These are phyloP conservation scores for Globisporangium nodosum DNA, from an alignment of 352 stramenopile species.

Conservation along the genomic window DNA sequence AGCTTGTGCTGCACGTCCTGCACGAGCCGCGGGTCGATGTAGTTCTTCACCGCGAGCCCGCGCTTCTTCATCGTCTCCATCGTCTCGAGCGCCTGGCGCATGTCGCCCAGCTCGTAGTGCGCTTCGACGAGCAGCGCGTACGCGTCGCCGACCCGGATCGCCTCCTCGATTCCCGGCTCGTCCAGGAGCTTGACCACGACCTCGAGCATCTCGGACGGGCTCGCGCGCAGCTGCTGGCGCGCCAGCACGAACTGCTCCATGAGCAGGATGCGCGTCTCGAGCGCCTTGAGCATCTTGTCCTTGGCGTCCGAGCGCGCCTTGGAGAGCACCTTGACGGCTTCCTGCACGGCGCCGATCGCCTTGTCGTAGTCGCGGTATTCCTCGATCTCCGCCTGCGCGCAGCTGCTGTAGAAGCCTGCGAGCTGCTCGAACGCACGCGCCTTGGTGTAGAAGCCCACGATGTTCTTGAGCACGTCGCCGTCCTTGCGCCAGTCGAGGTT, in stretches of 20 bases:
- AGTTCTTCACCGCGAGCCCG: slow-evolving; percentile 59
- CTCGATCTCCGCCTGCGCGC: slow-evolving; percentile 91
- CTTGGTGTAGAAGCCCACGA: slow-evolving; percentile 94
- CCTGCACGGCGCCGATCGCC: slow-evolving; percentile 83
- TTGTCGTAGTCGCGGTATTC: slow-evolving; percentile 95
- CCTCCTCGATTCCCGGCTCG: slow-evolving; percentile 76
- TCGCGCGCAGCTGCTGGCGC: slow-evolving; percentile 46
- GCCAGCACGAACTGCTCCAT: slow-evolving; percentile 87
- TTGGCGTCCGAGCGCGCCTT: slow-evolving; percentile 74
- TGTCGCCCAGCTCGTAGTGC: slow-evolving; percentile 62
- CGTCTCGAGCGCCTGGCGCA: slow-evolving; percentile 54
- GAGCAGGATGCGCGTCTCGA: slow-evolving; percentile 59
- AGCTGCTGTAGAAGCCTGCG: slow-evolving; percentile 88
- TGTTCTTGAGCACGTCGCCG: slow-evolving; percentile 89
- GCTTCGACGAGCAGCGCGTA: slow-evolving; percentile 85
- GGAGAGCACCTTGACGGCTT: slow-evolving; percentile 82
- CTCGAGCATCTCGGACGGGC: slow-evolving; percentile 61
- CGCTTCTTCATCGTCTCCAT: slow-evolving; percentile 79
- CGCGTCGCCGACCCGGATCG: slow-evolving; percentile 86
- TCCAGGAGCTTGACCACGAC: slow-evolving; percentile 82
- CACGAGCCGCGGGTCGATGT: slow-evolving; percentile 65
- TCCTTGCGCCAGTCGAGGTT: slow-evolving; percentile 92
- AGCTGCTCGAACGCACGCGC: slow-evolving; percentile 91
- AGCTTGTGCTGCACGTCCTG: slow-evolving; percentile 65
- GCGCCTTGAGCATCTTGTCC: slow-evolving; percentile 48